Evolutionary conservation across 208 protist species (phyloP), one percentile per base, ranked within the genome.

Genomic region (Leishmania lainsoni): DNA sequence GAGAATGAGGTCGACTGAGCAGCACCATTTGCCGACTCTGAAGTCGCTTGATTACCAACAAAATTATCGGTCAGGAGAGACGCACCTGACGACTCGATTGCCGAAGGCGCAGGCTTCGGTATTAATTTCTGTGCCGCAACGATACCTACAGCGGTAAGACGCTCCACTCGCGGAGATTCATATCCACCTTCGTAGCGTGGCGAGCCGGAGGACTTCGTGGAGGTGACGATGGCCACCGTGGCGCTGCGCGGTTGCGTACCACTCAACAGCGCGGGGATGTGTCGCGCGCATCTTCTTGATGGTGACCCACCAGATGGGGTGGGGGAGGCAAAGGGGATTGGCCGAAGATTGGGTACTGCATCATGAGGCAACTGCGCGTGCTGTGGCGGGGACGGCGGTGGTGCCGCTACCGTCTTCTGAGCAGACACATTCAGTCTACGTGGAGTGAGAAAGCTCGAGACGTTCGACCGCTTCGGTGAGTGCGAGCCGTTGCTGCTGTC

Each of bases 391-490:
- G 51, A 29, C 51, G 72, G 29, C 51, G 48, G 12, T 45, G 51
- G 22, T 26, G 80, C 48, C 29, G 69, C 74, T 17, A 61, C 42
- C 49, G 70, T 29, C 42, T 59, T 51, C 22, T 6, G 8, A 22
- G 76, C 16, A 17, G 59, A 58, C 61, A 61, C 35, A 32, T 71
- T 78, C 39, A 17, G 20, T 63, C 49, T 61, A 54, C 45, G 80
- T 20, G 66, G 52, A 0, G 51, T 71, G 32, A 35, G 45, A 20
- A 80, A 74, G 59, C 26, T 76, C 17, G 70, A 65, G 20, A 76
- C 71, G n/a, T 72, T 59, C n/a, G 45, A 32, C 32, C 20, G 75
- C 54, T 72, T 80, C 32, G 74, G 74, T 1, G 74, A 65, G 52
- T 32, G 74, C 17, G 74, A 77, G 54, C 32, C 52, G 74, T 49